These are phyloP conservation scores for Jimgerdemannia flammicorona DNA, from an alignment of 192 early-diverging fungal species.

Conservation along the genomic window DNA sequence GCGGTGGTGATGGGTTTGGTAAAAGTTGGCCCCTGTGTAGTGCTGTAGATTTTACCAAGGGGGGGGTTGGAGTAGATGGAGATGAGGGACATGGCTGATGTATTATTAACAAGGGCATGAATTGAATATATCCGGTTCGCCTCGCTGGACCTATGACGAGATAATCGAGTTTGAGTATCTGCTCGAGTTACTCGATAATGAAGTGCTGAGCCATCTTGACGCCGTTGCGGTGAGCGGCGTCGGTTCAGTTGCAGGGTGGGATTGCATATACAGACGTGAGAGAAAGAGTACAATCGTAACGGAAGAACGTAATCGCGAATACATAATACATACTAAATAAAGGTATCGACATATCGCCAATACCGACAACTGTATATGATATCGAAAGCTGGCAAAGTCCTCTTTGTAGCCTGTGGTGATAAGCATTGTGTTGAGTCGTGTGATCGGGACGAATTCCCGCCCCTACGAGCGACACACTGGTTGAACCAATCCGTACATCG, in stretches of 20 bases:
- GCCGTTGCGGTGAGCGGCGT: slow-evolving; percentile 60
- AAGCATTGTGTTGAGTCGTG: not conserved
- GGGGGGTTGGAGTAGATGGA: too few species aligned
- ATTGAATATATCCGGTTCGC: too few species aligned
- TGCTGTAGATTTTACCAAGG: too few species aligned
- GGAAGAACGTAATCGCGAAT: not conserved
- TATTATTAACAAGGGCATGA: too few species aligned
- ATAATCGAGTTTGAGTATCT: slow-evolving; percentile 44
- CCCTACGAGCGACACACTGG: not conserved
- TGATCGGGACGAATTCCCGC: not conserved
- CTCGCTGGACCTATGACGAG: slow-evolving; percentile 25
- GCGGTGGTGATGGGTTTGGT: too few species aligned
- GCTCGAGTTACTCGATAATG: slow-evolving; percentile 53
- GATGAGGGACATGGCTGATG: too few species aligned
- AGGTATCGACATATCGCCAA: slow-evolving; percentile 58
- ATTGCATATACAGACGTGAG: slow-evolving; percentile 55
- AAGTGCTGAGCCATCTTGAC: slow-evolving; percentile 52
- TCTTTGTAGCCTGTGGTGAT: slow-evolving; percentile 44
- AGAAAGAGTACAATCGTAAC: slow-evolving; percentile 35
- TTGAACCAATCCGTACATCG: too few species aligned
- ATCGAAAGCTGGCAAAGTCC: slow-evolving; percentile 33
- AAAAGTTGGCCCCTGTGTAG: too few species aligned
- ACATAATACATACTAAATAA: slow-evolving; percentile 48
- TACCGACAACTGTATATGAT: slow-evolving; percentile 52
- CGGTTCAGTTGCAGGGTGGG: slow-evolving; percentile 59